Evolutionary conservation across 2,329 filamentous ascomycete genomes (phyloP).

Genomic region (Penicillium crustosum): DNA sequence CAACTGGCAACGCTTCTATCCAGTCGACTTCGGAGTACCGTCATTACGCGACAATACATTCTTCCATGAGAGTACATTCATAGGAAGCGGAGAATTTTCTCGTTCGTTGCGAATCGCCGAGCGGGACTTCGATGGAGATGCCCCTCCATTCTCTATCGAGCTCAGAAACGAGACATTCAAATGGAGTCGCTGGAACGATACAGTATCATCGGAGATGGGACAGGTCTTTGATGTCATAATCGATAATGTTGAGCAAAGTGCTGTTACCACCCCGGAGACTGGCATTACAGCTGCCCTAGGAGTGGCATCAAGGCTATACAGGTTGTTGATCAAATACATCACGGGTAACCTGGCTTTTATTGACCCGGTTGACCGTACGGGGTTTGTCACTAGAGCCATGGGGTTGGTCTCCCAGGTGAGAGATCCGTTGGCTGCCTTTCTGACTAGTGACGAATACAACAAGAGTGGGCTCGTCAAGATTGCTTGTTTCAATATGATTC

Average conservation of each 20-base stretch:
- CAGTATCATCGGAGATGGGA: slow-evolving; percentile 50
- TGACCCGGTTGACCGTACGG: slow-evolving; percentile 54
- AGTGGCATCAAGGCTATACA: slow-evolving; percentile 26
- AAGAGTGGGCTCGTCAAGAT: slow-evolving; percentile 23
- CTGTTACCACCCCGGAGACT: neutral
- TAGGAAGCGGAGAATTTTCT: slow-evolving; percentile 57
- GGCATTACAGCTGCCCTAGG: slow-evolving; percentile 12
- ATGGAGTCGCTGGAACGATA: slow-evolving; percentile 59
- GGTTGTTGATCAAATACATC: slow-evolving; percentile 52
- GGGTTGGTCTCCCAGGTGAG: slow-evolving; percentile 42
- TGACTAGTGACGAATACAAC: slow-evolving; percentile 17
- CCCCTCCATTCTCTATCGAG: slow-evolving; percentile 42
- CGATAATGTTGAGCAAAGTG: slow-evolving; percentile 21
- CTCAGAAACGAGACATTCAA: slow-evolving; percentile 36
- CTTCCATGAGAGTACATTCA: slow-evolving; percentile 57
- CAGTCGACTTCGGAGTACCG: slow-evolving; percentile 54
- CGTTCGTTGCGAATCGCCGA: slow-evolving; percentile 44
- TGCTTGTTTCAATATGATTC: slow-evolving; percentile 35
- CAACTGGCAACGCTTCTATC: slow-evolving; percentile 51
- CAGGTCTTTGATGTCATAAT: slow-evolving; percentile 37
- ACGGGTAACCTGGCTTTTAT: slow-evolving; percentile 52
- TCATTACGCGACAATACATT: slow-evolving; percentile 54
- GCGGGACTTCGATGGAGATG: slow-evolving; percentile 46
- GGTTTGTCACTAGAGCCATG: slow-evolving; percentile 44
- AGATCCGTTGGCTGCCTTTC: slow-evolving; percentile 31